Evolutionary conservation across 768 basidiomycete genomes (phyloP), one percentile per base, ranked within the genome.

Genomic region (Grammothele lineata): DNA sequence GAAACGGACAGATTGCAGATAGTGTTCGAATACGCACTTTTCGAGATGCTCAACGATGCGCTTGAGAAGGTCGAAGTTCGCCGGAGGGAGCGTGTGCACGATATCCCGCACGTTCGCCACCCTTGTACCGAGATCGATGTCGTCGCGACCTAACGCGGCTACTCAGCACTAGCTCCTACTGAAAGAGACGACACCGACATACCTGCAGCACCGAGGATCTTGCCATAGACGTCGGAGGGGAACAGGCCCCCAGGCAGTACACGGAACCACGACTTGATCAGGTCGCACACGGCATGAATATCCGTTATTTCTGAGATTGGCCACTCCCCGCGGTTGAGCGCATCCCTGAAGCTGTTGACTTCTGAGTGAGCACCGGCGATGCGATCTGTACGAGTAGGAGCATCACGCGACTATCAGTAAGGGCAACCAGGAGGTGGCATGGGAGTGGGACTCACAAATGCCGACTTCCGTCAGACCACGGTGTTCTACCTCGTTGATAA

Each of bases 181-280:
- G 15, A 25, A 15, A n/a, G n/a, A n/a, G n/a, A n/a, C n/a, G n/a
- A n/a, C 21, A 39, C 30, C 19, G 33, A 45, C 64, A 40, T 43
- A 92, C 90, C 77, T 64, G 81, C 85, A 1, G 81, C 82, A 34
- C 78, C 75, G 57, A 92, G 83, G 36, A 87, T 73, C 3, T 80
- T 75, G 54, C 75, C 70, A 61, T 91, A 92, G 3, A 77, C 77
- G 6, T 74, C 64, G 15, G 83, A 65, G 22, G 88, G 87, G 65
- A 93, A 85, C 27, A 92, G 67, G 9, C 88, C 81, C 51, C 87
- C 86, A 10, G 91, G 90, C 14, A 93, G 70, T 11, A 85, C 70
- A 26, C 91, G 79, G 72, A 92, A 85, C 87, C 87, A 92, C 0
- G 84, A 78, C 68, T 92, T 92, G 61, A 93, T 76, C 50, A 87